Evolutionary conservation across 345 rosid species (phyloP).

Genomic region (Jatropha curcas): DNA sequence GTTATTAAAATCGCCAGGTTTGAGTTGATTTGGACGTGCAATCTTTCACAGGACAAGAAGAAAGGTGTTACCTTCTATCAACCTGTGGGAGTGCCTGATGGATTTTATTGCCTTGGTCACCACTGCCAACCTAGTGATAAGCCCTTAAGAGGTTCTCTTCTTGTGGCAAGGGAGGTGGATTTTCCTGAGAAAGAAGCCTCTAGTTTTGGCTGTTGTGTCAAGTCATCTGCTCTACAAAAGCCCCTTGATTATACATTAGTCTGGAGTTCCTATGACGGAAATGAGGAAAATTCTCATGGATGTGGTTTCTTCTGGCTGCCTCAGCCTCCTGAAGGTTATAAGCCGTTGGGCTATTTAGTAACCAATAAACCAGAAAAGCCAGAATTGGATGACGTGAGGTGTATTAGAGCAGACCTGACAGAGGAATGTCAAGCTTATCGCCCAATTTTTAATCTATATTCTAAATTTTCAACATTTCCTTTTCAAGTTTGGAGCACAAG

Average conservation of each 20-base stretch:
- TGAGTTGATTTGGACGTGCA: conserved; percentile 64
- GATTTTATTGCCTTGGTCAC: conserved; percentile 74
- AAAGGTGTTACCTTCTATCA: conserved; percentile 60
- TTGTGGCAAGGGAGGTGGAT: conserved; percentile 54
- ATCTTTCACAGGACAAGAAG: conserved; percentile 35
- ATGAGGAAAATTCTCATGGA: conserved; percentile 30
- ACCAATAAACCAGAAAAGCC: conserved; percentile 59
- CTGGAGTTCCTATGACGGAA: conserved; percentile 70
- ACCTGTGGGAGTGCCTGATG: conserved; percentile 62
- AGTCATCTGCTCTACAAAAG: conserved; percentile 47
- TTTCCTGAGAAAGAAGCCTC: conserved; percentile 23
- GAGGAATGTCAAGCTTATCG: conserved; percentile 54
- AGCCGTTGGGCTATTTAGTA: conserved; percentile 65
- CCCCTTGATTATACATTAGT: conserved; percentile 65
- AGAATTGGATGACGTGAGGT: conserved; percentile 62
- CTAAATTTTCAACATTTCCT: conserved; percentile 41
- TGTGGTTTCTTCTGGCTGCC: conserved; percentile 83
- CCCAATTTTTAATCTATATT: conserved; percentile 35
- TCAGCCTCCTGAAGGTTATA: conserved; percentile 69
- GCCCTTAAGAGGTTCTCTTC: conserved; percentile 68
- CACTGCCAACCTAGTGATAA: conserved; percentile 58
- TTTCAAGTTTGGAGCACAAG: conserved; percentile 67
- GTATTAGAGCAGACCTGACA: conserved; percentile 75
- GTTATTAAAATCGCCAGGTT: conserved; percentile 52
- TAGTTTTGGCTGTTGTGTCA: conserved; percentile 6